Evolutionary conservation across 768 basidiomycete species (phyloP).

Genomic region (Sutorius australiensis): DNA sequence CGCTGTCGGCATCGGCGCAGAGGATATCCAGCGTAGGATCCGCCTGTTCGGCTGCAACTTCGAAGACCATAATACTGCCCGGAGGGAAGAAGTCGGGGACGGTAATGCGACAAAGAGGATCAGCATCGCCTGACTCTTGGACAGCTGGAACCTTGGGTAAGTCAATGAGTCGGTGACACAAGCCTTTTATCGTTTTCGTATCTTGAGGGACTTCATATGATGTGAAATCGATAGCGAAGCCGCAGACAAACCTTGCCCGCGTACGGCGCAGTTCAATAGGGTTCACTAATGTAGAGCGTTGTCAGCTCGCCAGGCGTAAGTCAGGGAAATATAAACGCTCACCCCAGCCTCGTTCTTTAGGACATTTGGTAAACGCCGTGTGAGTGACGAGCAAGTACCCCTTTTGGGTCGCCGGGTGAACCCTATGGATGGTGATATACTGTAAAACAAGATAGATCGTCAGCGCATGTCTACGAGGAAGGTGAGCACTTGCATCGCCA

Average conservation of each 20-base stretch:
- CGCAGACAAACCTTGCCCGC: conserved; percentile 75
- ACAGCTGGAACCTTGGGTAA: conserved; percentile 56
- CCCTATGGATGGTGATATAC: conserved; percentile 93
- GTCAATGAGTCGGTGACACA: conserved; percentile 65
- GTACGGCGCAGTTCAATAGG: conserved; percentile 82
- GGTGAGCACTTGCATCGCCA: conserved; percentile 66
- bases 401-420: conserved; percentile 85
- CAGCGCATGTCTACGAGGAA: not conserved
- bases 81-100: conserved; percentile 94
- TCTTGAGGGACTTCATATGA: conserved; percentile 56
- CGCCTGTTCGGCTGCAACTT: conserved; percentile 75
- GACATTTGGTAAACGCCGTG: conserved; percentile 84
- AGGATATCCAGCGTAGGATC: conserved; percentile 68
- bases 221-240: conserved; percentile 66
- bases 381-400: conserved; percentile 92
- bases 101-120: conserved; percentile 70
- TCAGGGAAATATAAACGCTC: conserved; percentile 24
- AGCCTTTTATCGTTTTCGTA: conserved; percentile 57
- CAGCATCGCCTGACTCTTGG: conserved; percentile 61
- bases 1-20: conserved; percentile 68
- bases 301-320: conserved; percentile 1
- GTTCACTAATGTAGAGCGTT: conserved; percentile 48
- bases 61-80: conserved; percentile 90
- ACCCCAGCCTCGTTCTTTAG: conserved; percentile 80
- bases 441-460: conserved; percentile 29